Conservation (phyloP, 345 rosid genomes). For the Citrus australasica region DNA sequence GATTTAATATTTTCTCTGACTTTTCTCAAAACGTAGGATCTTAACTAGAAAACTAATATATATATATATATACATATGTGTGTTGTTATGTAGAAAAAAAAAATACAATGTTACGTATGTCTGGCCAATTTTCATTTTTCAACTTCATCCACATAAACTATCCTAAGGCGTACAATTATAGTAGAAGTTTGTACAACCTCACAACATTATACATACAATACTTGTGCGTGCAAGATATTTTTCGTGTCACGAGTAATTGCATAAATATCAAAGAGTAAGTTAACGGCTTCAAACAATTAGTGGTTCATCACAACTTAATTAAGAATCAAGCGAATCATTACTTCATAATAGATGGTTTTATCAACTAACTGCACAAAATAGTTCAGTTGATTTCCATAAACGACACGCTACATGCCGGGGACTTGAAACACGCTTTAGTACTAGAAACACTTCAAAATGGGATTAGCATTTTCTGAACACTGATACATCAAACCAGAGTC, state of each 20-base stretch:
- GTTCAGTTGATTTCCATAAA: neutral
- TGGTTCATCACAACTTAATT: neutral
- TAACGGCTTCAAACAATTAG: neutral
- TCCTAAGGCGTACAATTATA: neutral
- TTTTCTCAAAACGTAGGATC: too few relatives aligned
- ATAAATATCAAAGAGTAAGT: neutral
- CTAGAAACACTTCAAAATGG: neutral
- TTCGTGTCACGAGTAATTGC: neutral
- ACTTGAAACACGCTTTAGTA: neutral
- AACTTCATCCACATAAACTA: neutral
- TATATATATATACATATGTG: too few relatives aligned
- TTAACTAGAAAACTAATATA: too few relatives aligned
- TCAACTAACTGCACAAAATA: neutral
- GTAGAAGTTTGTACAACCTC: neutral
- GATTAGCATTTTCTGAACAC: neutral
- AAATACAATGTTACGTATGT: too few relatives aligned
- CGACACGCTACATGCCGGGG: neutral
- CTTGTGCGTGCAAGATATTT: neutral
- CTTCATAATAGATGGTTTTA: neutral
- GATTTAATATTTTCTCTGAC: accelerated
- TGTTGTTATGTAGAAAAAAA: too few relatives aligned
- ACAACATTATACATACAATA: neutral
- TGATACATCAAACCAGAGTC: neutral
- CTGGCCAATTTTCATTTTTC: too few relatives aligned
- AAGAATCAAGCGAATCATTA: neutral